Evolutionary conservation across 768 basidiomycete species (phyloP).

Genomic region (Tulasnella sp.): DNA sequence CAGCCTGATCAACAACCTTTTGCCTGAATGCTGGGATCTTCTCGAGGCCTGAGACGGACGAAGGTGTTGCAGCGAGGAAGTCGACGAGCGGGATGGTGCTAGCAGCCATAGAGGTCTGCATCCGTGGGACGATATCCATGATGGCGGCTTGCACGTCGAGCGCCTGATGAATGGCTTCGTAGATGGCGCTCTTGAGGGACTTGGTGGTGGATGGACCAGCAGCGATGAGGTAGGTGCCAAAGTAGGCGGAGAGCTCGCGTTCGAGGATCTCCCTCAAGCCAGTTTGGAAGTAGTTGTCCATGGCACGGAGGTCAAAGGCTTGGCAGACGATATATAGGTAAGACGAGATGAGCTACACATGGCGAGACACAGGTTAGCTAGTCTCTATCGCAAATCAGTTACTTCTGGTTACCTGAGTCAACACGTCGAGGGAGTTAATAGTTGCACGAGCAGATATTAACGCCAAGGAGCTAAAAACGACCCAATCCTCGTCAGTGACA

Average conservation of each 20-base stretch:
- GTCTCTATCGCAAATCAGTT: background rate
- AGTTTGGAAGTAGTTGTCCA: constrained; percentile 54
- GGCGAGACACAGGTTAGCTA: background rate
- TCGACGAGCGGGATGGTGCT: constrained; percentile 55
- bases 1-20: constrained; percentile 39
- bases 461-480: constrained; percentile 36
- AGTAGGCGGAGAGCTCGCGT: constrained; percentile 40
- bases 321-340: constrained; percentile 74
- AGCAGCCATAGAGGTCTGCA: constrained; percentile 59
- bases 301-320: constrained; percentile 73
- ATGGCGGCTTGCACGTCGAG: constrained; percentile 52
- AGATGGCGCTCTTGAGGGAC: constrained; percentile 28
- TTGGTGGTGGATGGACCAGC: constrained; percentile 29
- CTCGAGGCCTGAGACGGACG: constrained; percentile 21
- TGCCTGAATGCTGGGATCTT: constrained; percentile 45
- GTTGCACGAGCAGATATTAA: constrained; percentile 76
- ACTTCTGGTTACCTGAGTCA: constrained; percentile 38
- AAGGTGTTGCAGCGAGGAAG: constrained; percentile 27
- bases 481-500: too few species aligned
- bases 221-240: constrained; percentile 32
- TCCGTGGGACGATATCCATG: constrained; percentile 60
- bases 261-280: constrained; percentile 39
- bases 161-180: constrained; percentile 34
- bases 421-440: constrained; percentile 63
- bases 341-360: constrained; percentile 43